phyloP scores from a whole-genome alignment of 495 filamentous ascomycete genomes.

The Mytilinidion resinicola region DNA sequence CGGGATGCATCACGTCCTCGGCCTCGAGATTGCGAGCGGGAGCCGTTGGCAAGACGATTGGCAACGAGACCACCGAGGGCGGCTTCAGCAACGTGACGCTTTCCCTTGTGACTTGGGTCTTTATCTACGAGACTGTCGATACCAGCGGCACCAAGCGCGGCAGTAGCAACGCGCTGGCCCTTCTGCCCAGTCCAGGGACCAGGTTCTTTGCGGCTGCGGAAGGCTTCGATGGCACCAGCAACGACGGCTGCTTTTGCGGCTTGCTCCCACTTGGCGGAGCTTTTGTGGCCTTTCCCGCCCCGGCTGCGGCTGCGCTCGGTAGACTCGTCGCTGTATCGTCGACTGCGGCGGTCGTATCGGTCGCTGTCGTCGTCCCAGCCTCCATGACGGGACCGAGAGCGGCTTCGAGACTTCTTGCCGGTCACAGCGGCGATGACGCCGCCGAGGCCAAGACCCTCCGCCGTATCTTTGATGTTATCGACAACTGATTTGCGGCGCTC shows the following conservation, averaged over 20 bases:
- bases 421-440: constrained; percentile 36
- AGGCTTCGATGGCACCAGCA: constrained; percentile 82
- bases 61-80: constrained; percentile 79
- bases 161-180: constrained; percentile 79
- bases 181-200: constrained; percentile 81
- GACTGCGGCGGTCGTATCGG: constrained; percentile 23
- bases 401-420: constrained; percentile 41
- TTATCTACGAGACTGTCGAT: constrained; percentile 70
- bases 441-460: constrained; percentile 37
- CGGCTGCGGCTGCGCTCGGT: constrained; percentile 48
- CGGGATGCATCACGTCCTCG: constrained; percentile 21
- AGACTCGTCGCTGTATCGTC: constrained; percentile 43
- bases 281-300: constrained; percentile 40
- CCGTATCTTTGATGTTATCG: constrained; percentile 28
- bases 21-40: constrained; percentile 40
- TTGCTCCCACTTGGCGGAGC: constrained; percentile 65
- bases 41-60: constrained; percentile 75
- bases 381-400: constrained; percentile 26
- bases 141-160: constrained; percentile 75
- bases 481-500: constrained; percentile 39
- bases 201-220: constrained; percentile 76
- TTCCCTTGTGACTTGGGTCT: constrained; percentile 67
- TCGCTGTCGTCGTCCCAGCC: constrained; percentile 31
- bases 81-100: constrained; percentile 63
- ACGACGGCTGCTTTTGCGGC: constrained; percentile 80